Evolutionary conservation across 352 stramenopile species (phyloP).

Genomic region (Plasmopara muralis): DNA sequence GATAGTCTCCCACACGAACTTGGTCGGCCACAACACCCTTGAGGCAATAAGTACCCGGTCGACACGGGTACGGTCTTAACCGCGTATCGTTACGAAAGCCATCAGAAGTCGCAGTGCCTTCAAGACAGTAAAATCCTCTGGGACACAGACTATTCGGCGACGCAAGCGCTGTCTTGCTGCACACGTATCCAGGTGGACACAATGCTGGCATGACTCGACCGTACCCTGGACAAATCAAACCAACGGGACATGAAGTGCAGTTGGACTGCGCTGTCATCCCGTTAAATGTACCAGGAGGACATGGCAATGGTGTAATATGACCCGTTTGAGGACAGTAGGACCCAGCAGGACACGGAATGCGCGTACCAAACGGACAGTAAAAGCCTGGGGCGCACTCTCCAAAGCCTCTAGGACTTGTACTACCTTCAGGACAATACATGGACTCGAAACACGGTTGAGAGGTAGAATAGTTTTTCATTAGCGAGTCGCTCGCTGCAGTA

Average conservation of each 20-base stretch:
- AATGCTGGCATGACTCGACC: conserved; percentile 86
- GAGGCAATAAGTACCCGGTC: conserved; percentile 93
- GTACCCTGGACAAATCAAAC: conserved; percentile 93
- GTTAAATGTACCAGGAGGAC: conserved; percentile 91
- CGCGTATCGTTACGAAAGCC: conserved; percentile 96
- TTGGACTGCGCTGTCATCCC: conserved; percentile 85
- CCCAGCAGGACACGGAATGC: conserved; percentile 85
- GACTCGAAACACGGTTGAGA: conserved; percentile 84
- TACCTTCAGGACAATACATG: conserved; percentile 91
- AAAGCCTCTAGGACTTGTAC: conserved; percentile 64
- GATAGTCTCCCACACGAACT: conserved; percentile 81
- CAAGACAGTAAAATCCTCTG: conserved; percentile 92
- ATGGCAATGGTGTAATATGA: conserved; percentile 80
- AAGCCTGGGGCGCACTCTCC: conserved; percentile 85
- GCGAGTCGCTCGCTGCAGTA: conserved; percentile 60
- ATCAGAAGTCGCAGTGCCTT: conserved; percentile 92
- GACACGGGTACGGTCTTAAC: conserved; percentile 92
- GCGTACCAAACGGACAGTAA: conserved; percentile 89
- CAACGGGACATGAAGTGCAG: conserved; percentile 86
- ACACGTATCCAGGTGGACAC: conserved; percentile 91
- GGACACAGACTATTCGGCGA: conserved; percentile 92
- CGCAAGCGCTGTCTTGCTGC: conserved; percentile 72
- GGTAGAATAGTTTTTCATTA: conserved; percentile 86
- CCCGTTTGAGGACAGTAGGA: conserved; percentile 88
- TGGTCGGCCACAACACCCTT: conserved; percentile 89